These are phyloP conservation scores for Podospora comata DNA, from an alignment of 495 filamentous ascomycete species.

Conservation along the genomic window DNA sequence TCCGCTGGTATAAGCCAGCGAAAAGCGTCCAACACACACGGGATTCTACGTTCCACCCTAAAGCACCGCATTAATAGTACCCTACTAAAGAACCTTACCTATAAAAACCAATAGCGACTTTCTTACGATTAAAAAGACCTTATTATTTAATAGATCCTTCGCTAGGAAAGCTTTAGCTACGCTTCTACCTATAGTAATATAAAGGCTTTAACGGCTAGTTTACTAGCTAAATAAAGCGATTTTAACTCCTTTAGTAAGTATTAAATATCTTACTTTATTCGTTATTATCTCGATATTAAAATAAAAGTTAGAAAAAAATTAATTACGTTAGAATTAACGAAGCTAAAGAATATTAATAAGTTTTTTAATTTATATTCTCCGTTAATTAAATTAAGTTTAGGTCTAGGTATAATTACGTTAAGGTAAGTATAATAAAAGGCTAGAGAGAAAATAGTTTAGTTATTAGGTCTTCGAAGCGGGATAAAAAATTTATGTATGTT, in stretches of 20 bases:
- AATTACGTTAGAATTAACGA: too few relatives aligned
- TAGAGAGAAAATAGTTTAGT: background rate
- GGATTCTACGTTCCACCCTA: too few relatives aligned
- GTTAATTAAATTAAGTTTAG: background rate
- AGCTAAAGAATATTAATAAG: too few relatives aligned
- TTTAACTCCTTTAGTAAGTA: background rate
- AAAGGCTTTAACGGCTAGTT: too few relatives aligned
- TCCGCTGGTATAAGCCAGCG: too few relatives aligned
- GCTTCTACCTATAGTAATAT: background rate
- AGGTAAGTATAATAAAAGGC: slow-evolving; percentile 17
- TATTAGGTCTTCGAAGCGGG: background rate
- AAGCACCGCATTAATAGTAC: background rate
- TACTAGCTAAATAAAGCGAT: too few relatives aligned
- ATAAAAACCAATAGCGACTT: background rate
- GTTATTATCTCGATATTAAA: background rate
- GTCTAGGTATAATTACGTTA: slow-evolving; percentile 10
- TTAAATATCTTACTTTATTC: background rate
- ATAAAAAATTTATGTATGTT: background rate
- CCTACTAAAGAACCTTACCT: background rate
- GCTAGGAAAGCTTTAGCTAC: background rate
- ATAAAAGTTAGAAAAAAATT: background rate
- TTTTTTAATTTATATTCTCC: background rate
- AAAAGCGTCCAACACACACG: too few relatives aligned
- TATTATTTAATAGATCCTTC: slow-evolving; percentile 4
- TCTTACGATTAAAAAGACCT: background rate